These are phyloP conservation scores for Astrocystis sublimbata DNA, from an alignment of 495 filamentous ascomycete genomes.

Conservation along the genomic window DNA sequence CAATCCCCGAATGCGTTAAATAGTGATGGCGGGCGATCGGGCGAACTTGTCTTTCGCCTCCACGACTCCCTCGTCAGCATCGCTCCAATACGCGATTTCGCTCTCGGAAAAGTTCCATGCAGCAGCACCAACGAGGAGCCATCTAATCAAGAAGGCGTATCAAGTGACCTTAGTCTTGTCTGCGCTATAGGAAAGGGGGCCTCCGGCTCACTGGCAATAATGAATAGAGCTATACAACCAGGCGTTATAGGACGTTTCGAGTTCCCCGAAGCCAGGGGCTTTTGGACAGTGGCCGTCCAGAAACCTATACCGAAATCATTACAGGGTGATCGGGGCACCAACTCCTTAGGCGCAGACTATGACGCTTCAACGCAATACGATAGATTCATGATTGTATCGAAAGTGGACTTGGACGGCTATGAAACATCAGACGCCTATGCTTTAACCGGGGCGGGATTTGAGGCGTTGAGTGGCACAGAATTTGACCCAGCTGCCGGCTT, in stretches of 20 bases:
- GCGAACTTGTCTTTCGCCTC: constrained; percentile 70
- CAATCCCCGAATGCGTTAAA: constrained; percentile 19
- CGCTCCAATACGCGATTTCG: constrained; percentile 68
- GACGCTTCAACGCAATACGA: constrained; percentile 60
- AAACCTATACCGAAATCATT: constrained; percentile 57
- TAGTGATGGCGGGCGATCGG: constrained; percentile 42
- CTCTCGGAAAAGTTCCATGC: constrained; percentile 22
- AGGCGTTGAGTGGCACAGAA: constrained; percentile 69
- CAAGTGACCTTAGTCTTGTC: constrained; percentile 68
- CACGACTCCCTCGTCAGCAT: constrained; percentile 76
- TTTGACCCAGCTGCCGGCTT: constrained; percentile 85
- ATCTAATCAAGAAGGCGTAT: constrained; percentile 43
- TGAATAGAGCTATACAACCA: constrained; percentile 75
- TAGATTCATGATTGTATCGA: constrained; percentile 69
- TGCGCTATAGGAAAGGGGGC: constrained; percentile 67
- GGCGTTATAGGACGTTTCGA: constrained; percentile 61
- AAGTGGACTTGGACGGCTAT: constrained; percentile 54
- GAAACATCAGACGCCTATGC: constrained; percentile 63
- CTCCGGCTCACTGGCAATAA: constrained; percentile 68
- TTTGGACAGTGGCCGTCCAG: constrained; percentile 65
- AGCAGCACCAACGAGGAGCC: constrained; percentile 43
- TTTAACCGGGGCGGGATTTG: constrained; percentile 62
- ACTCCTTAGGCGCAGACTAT: constrained; percentile 52
- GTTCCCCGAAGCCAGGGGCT: constrained; percentile 59
- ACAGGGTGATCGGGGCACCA: constrained; percentile 49